Base-by-base conservation (phyloP, 1,284 basidiomycete species). In the Ustilago xerochloae region DNA sequence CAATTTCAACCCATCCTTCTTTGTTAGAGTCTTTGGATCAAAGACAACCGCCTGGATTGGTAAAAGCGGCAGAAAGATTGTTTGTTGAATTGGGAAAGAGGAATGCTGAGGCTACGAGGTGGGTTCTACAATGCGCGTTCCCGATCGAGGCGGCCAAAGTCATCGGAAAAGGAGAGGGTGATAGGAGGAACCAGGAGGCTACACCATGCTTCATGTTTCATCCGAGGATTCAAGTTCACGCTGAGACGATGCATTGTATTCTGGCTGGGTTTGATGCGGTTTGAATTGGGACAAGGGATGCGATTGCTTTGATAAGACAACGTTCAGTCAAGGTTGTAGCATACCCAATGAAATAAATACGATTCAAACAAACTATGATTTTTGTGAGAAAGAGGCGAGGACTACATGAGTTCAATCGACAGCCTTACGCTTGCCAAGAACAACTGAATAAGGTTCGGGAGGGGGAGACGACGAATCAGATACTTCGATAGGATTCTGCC, bases 201-300 rank as follows among this genome's bases (percentile, higher is more conserved):
- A 63, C 47, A 28, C 70, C 70, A 4, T 67, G 64, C 46, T 73
- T 61, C 15, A 62, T 73, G 58, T 18, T 16, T 22, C 46, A 51
- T 16, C 3, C 26, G 16, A 8, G 15, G 7, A 10, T 50, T 4
- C 22, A 49, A 10, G 53, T 64, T 16, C 62, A 61, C 9, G 29
- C 18, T 0, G 62, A 64, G 39, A 69, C 61, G 16, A 24, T 69
- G 18, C 45, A 56, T 20, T 49, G 45, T 12, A 9, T 66, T 15
- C 8, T 66, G 33, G 28, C 39, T 3, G 30, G 24, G 28, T 53
- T 63, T 30, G 18, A 18, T 0, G 35, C 18, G 10, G 12, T 36
- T 10, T 63, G 36, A 24, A 5, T 9, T 9, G 10, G 7, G 6
- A 24, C 7, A 7, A n/a, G n/a, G n/a, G n/a, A n/a, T n/a, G n/a